Conservation (phyloP, 2,329 filamentous ascomycete genomes). For the Dothideomycetes sp. region DNA sequence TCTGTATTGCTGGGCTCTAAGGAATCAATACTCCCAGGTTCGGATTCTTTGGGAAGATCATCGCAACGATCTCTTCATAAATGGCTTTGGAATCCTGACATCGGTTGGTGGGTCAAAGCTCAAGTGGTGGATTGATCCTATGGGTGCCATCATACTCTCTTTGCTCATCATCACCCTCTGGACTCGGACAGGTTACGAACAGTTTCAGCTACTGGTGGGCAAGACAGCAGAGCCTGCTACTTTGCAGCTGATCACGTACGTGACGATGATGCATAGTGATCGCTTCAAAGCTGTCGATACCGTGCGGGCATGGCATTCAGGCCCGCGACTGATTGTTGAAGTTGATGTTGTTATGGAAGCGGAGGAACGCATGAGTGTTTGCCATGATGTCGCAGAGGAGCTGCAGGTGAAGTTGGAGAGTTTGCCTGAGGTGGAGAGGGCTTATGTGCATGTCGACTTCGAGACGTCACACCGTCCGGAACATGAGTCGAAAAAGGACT, state of each 20-base stretch:
- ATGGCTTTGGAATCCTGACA: slow-evolving; percentile 74
- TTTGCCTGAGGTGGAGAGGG: slow-evolving; percentile 80
- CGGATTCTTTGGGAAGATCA: slow-evolving; percentile 93
- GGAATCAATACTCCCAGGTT: slow-evolving; percentile 84
- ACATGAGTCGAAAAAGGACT: slow-evolving; percentile 57
- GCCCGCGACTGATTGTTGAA: slow-evolving; percentile 80
- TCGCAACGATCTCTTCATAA: slow-evolving; percentile 93
- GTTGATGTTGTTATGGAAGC: slow-evolving; percentile 92
- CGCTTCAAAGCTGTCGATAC: slow-evolving; percentile 81
- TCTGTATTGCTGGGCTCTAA: slow-evolving; percentile 81
- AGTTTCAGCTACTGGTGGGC: no score
- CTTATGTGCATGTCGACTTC: slow-evolving; percentile 94
- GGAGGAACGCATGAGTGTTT: slow-evolving; percentile 57
- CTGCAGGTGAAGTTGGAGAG: slow-evolving; percentile 89
- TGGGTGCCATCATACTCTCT: slow-evolving; percentile 77
- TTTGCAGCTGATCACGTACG: no score
- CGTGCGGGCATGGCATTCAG: slow-evolving; percentile 84
- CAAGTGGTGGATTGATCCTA: slow-evolving; percentile 85
- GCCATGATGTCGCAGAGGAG: slow-evolving; percentile 87
- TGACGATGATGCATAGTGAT: slow-evolving; percentile 78
- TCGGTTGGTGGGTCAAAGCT: slow-evolving; percentile 84
- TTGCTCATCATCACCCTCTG: slow-evolving; percentile 68
- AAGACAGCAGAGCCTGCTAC: no score
- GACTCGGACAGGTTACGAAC: slow-evolving; percentile 67
- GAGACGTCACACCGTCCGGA: slow-evolving; percentile 96